Conservation (phyloP, 192 early-diverging fungal species). For the Coemansia sp. region DNA sequence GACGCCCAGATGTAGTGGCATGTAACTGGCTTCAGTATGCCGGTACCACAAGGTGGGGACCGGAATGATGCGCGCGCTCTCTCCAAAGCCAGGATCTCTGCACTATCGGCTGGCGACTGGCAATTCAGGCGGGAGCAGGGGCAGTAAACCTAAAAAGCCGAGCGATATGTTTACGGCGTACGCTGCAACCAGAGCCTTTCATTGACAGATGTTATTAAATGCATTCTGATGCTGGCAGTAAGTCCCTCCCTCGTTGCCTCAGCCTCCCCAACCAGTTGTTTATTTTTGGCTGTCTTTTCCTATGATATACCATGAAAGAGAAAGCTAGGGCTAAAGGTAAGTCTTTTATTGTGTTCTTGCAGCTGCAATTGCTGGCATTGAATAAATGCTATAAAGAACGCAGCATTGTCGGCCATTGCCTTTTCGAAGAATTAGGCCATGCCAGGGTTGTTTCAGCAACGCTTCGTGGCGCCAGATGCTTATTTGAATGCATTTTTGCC, state of each 20-base stretch:
- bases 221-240: constrained; percentile 28
- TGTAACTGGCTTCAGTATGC: not conserved
- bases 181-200: not conserved
- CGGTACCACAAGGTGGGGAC: constrained; percentile 1
- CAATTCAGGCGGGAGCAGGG: constrained; percentile 3
- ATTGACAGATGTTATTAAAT: constrained; percentile 19
- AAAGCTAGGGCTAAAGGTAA: constrained; percentile 3
- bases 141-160: constrained; percentile 19
- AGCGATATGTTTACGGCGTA: constrained; percentile 10
- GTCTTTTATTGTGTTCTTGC: not conserved
- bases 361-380: constrained; percentile 3
- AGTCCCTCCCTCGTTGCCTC: constrained; percentile 17
- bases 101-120: not conserved
- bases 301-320: not conserved
- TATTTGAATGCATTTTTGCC: not conserved
- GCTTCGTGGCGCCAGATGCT: not conserved
- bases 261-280: constrained; percentile 6
- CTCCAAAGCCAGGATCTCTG: not conserved
- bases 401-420: not conserved
- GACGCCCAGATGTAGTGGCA: not conserved
- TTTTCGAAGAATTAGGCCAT: not conserved
- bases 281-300: not conserved
- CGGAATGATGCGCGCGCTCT: constrained; percentile 3
- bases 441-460: not conserved
- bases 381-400: constrained; percentile 3